Percentiles rank a stretch among this genome's conserved stretches.
These are phyloP conservation scores for Phylloporus sp. DNA, from an alignment of 1,284 basidiomycete species.

Conservation along the genomic window DNA sequence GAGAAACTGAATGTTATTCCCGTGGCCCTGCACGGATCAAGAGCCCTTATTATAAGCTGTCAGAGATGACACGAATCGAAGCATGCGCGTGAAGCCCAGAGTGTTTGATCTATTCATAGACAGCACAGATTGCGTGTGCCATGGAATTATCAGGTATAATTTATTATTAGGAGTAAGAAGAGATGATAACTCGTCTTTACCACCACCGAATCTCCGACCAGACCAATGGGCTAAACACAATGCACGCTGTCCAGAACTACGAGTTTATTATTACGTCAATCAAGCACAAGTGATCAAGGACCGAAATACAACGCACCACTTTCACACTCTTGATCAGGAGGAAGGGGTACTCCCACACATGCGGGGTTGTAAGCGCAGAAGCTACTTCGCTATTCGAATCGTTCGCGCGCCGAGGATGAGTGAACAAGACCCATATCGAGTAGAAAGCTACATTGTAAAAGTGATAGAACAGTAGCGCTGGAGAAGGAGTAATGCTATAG, in stretches of 20 bases:
- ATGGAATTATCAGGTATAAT: conserved; percentile 13
- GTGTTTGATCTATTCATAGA: no score
- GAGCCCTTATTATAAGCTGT: no score
- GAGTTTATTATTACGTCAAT: conserved; percentile 13
- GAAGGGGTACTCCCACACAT: conserved; percentile 52
- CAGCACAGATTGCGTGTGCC: no score
- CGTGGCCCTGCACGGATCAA: no score
- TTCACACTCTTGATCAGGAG: conserved; percentile 50
- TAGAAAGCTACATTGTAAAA: conserved; percentile 98
- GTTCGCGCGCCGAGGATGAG: conserved; percentile 57
- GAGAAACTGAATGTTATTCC: no score
- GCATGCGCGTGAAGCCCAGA: no score
- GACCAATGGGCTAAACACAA: conserved; percentile 86
- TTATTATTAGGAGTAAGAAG: conserved; percentile 17
- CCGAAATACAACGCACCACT: conserved; percentile 43
- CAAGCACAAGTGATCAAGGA: conserved; percentile 11
- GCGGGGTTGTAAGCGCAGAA: conserved; percentile 35
- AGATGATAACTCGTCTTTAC: conserved; percentile 40
- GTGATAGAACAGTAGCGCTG: conserved; percentile 84
- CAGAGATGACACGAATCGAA: no score
- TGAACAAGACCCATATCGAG: conserved; percentile 88
- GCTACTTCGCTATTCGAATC: conserved; percentile 19
- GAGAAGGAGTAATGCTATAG: conserved; percentile 74
- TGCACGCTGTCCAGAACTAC: conserved; percentile 87
- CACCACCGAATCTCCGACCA: conserved; percentile 83